Percentiles rank a stretch among this genome's conserved stretches.
Evolutionary conservation across 176 grass and related monocot species (phyloP).

Genomic region (Lolium perenne): DNA sequence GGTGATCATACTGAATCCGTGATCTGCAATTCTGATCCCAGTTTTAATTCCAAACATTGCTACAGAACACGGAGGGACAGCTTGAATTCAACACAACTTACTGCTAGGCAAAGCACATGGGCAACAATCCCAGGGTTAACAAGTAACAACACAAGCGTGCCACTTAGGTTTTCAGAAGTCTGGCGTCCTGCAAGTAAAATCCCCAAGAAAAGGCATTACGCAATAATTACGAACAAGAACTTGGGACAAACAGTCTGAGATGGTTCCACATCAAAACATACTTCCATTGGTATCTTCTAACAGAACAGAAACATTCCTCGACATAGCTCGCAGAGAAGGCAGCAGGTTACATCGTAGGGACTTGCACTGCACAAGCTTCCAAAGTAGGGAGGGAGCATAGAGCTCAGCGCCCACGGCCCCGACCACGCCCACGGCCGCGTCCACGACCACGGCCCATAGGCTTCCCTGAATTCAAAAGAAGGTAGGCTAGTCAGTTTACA

Average conservation of each 20-base stretch:
- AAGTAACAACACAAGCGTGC: conserved; percentile 31
- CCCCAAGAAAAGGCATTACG: background rate
- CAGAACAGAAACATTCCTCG: conserved; percentile 39
- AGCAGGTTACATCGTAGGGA: conserved; percentile 8
- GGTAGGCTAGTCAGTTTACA: conserved; percentile 12
- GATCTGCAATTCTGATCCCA: background rate
- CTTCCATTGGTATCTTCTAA: conserved; percentile 29
- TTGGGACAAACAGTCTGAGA: conserved; percentile 24
- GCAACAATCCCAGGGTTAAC: conserved; percentile 5
- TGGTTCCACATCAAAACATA: conserved; percentile 44
- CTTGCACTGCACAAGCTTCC: conserved; percentile 30
- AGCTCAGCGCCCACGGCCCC: conserved; percentile 63
- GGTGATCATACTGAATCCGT: background rate
- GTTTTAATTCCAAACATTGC: background rate
- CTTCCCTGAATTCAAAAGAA: conserved; percentile 55
- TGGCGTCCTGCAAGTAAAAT: conserved; percentile 9
- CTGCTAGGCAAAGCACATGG: background rate
- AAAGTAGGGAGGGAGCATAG: conserved; percentile 3
- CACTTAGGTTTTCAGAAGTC: conserved; percentile 24
- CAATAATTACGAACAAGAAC: conserved; percentile 31
- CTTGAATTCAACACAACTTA: conserved; percentile 13
- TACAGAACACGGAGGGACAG: background rate
- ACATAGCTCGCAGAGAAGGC: conserved; percentile 10
- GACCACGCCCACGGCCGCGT: conserved; percentile 75
- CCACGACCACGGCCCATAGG: conserved; percentile 82